These are phyloP conservation scores for Alternaria brassicae DNA, from an alignment of 2,329 filamentous ascomycete species.

Conservation along the genomic window DNA sequence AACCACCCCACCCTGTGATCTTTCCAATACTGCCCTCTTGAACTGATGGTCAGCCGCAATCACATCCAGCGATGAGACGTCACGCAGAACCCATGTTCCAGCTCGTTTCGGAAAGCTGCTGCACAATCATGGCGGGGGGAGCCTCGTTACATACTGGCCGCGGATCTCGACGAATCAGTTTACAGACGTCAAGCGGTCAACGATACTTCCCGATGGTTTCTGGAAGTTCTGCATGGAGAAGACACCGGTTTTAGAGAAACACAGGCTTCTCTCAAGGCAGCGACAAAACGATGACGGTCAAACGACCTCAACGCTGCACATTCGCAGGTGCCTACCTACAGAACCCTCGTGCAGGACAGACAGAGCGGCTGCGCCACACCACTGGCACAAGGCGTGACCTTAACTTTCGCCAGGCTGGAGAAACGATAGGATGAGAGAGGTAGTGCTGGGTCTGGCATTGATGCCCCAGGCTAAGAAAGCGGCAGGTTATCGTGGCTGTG, in stretches of 20 bases:
- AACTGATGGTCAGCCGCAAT: not conserved
- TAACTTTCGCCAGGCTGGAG: constrained; percentile 12
- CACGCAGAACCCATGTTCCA: constrained; percentile 19
- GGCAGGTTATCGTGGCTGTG: constrained; percentile 19
- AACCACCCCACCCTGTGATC: not conserved
- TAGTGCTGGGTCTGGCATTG: constrained; percentile 20
- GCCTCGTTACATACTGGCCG: constrained; percentile 16
- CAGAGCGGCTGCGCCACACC: constrained; percentile 35
- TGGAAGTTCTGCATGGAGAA: constrained; percentile 22
- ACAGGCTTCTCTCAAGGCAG: constrained; percentile 40
- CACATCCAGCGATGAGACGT: constrained; percentile 24
- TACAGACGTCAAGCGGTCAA: constrained; percentile 1
- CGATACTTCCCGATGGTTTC: constrained; percentile 14
- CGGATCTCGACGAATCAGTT: constrained; percentile 12
- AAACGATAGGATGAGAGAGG: constrained; percentile 28
- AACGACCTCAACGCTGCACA: constrained; percentile 14
- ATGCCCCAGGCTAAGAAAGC: constrained; percentile 15
- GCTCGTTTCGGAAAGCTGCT: constrained; percentile 37
- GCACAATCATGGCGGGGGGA: constrained; percentile 17
- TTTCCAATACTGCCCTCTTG: not conserved
- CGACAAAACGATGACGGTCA: constrained; percentile 30
- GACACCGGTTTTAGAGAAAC: constrained; percentile 17
- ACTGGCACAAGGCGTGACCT: constrained; percentile 23
- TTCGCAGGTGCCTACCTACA: constrained; percentile 24
- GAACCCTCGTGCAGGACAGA: constrained; percentile 16